Percentiles rank a stretch among this genome's conserved stretches.
phyloP scores from a whole-genome alignment of 805 yeast genomes.

The Scheffersomyces lignosus region DNA sequence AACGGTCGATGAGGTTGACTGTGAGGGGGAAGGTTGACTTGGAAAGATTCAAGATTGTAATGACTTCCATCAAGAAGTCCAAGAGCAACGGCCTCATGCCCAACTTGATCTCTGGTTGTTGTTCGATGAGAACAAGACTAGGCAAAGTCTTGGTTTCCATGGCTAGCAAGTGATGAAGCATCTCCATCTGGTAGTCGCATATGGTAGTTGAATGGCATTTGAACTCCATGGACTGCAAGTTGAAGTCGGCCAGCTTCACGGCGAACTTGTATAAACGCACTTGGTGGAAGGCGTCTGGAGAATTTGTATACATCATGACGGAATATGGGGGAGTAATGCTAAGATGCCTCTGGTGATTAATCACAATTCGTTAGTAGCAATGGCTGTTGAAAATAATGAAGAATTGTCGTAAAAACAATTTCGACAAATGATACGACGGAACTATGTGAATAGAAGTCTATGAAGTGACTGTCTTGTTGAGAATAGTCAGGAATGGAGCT shows the following conservation, averaged over 20 bases:
- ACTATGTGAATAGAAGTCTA: too few relatives aligned
- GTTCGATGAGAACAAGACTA: constrained; percentile 35
- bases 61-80: constrained; percentile 46
- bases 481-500: too few relatives aligned
- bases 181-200: constrained; percentile 47
- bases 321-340: too few relatives aligned
- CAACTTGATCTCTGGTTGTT: constrained; percentile 46
- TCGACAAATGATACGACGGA: too few relatives aligned
- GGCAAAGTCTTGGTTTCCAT: constrained; percentile 22
- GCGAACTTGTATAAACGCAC: constrained; percentile 31
- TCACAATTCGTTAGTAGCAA: too few relatives aligned
- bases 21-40: constrained; percentile 44
- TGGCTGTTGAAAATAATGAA: not conserved
- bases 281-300: constrained; percentile 35
- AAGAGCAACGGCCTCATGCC: constrained; percentile 45
- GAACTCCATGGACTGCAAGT: constrained; percentile 48
- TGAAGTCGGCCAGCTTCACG: constrained; percentile 39
- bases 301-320: constrained; percentile 10
- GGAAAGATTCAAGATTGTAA: constrained; percentile 39
- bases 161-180: constrained; percentile 33
- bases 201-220: constrained; percentile 44
- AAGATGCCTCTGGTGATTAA: too few relatives aligned
- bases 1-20: constrained; percentile 45
- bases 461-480: too few relatives aligned
- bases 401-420: too few relatives aligned